Evolutionary conservation across 2,329 filamentous ascomycete species (phyloP).

Genomic region (Fusarium papillatum): DNA sequence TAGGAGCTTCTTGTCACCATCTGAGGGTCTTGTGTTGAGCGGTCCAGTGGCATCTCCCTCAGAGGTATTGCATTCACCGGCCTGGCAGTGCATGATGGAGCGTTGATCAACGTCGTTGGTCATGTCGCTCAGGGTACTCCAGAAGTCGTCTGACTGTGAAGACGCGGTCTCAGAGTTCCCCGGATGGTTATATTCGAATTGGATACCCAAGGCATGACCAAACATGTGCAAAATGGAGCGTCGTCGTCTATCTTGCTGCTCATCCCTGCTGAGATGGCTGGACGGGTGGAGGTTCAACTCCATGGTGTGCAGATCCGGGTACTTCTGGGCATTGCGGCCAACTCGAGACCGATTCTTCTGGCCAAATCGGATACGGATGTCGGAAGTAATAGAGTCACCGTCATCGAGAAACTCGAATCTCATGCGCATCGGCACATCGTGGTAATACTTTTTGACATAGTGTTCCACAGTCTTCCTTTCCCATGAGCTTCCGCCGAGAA

Average conservation of each 20-base stretch:
- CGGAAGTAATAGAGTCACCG: neutral
- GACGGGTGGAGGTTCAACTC: neutral
- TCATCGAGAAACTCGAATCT: neutral
- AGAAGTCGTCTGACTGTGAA: neutral
- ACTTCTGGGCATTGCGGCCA: neutral
- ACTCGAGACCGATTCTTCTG: neutral
- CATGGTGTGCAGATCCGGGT: neutral
- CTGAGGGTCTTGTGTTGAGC: neutral
- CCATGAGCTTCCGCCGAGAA: neutral
- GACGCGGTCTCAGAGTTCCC: neutral
- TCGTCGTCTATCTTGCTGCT: neutral
- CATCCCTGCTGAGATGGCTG: neutral
- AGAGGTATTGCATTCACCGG: neutral
- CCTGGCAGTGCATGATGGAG: neutral
- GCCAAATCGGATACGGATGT: neutral
- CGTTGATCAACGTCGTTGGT: neutral
- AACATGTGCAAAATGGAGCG: neutral
- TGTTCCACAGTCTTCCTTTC: neutral
- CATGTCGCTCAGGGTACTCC: neutral
- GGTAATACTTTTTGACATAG: neutral
- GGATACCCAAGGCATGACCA: neutral
- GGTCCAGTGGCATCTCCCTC: neutral
- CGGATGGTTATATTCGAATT: neutral
- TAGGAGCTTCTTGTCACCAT: neutral
- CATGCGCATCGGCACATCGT: neutral